phyloP scores from a whole-genome alignment of 352 stramenopile species.

The Globisporangium barbulae region DNA sequence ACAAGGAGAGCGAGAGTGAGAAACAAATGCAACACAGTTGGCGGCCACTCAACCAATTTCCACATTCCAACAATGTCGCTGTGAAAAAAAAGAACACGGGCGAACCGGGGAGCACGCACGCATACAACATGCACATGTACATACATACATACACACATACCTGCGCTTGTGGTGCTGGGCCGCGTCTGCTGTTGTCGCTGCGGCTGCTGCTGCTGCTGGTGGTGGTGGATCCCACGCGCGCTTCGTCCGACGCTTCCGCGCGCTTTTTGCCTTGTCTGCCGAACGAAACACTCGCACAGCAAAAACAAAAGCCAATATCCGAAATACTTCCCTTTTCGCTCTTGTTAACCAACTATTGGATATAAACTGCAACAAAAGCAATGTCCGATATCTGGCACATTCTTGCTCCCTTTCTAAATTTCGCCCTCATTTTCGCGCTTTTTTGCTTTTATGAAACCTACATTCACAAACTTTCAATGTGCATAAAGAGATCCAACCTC shows the following conservation, averaged over 20 bases:
- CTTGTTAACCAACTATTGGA: too few relatives aligned
- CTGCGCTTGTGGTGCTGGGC: neutral
- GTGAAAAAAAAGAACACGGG: neutral
- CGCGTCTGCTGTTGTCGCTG: neutral
- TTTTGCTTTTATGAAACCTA: too few relatives aligned
- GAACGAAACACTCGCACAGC: constrained; percentile 4
- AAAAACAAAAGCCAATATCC: too few relatives aligned
- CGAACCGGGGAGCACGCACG: neutral
- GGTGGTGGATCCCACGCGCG: neutral
- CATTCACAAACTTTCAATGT: too few relatives aligned
- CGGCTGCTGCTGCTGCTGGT: neutral
- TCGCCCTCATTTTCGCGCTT: too few relatives aligned
- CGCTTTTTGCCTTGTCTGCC: constrained; percentile 9
- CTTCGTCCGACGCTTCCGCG: constrained; percentile 8
- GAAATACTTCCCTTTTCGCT: neutral
- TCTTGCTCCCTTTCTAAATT: too few relatives aligned
- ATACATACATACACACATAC: neutral
- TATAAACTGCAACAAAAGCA: too few relatives aligned
- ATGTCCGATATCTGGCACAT: too few relatives aligned
- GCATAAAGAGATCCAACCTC: too few relatives aligned
- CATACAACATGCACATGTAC: neutral
- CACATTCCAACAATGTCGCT: constrained; percentile 5
- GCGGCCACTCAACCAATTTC: constrained; percentile 2
- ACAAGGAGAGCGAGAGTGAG: neutral
- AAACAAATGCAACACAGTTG: neutral